Conservation (phyloP, 345 rosid species). For the Turnera subulata region DNA sequence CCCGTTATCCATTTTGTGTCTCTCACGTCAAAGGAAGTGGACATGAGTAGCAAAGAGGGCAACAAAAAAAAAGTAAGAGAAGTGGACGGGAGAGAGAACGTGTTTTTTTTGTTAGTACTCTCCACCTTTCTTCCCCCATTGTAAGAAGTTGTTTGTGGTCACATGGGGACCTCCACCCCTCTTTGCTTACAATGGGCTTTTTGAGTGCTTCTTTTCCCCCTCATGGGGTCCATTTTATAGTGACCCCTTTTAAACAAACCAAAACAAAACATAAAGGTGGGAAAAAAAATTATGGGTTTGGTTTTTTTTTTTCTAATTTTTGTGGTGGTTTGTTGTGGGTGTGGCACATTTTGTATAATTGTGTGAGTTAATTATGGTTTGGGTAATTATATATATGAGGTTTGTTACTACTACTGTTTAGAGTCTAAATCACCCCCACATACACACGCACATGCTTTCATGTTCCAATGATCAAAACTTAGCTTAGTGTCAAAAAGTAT, state of each 20-base stretch:
- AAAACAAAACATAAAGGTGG: too few species aligned
- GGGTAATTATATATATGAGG: too few species aligned
- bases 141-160: conserved; percentile 15
- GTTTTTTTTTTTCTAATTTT: too few species aligned
- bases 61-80: background rate
- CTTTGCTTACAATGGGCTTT: conserved; percentile 22
- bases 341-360: background rate
- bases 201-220: conserved; percentile 30
- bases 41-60: conserved; percentile 7
- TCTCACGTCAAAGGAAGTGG: conserved; percentile 23
- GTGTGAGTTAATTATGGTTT: conserved; percentile 20
- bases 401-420: too few species aligned
- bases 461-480: conserved; percentile 25
- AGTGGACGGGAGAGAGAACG: conserved; percentile 20
- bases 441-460: conserved; percentile 30
- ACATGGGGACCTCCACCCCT: conserved; percentile 28
- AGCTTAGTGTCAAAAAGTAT: background rate
- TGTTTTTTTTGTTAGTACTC: conserved; percentile 1
- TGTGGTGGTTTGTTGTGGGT: background rate
- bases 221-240: conserved; percentile 19
- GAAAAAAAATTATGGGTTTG: too few species aligned
- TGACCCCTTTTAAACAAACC: background rate
- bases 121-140: background rate
- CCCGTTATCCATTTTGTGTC: conserved; percentile 21
- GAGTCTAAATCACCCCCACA: background rate